These are phyloP conservation scores for Halenospora varia DNA, from an alignment of 495 filamentous ascomycete genomes.

Conservation along the genomic window DNA sequence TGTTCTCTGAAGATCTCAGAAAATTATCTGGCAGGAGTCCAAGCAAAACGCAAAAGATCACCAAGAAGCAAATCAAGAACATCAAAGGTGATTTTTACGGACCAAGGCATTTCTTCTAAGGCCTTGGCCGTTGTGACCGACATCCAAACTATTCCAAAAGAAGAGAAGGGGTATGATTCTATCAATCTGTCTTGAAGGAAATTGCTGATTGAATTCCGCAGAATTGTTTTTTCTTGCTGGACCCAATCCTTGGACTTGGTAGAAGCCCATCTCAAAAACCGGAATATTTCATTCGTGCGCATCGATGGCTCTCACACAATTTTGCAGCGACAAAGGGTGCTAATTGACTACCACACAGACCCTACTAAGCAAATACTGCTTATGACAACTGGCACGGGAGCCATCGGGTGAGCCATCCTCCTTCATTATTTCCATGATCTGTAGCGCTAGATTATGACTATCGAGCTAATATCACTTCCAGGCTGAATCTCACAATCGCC, in stretches of 20 bases:
- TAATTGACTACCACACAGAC: slow-evolving; percentile 31
- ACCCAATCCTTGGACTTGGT: slow-evolving; percentile 41
- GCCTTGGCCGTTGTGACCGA: slow-evolving; percentile 32
- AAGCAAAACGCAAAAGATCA: neutral
- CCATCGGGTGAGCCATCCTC: slow-evolving; percentile 35
- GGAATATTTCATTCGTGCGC: slow-evolving; percentile 29
- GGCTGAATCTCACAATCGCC: slow-evolving; percentile 44
- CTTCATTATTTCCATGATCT: neutral
- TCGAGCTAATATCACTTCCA: slow-evolving; percentile 20
- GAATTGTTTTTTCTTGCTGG: slow-evolving; percentile 53
- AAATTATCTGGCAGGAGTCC: neutral
- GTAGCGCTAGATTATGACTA: no score
- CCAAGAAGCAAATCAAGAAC: neutral
- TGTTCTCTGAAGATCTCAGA: slow-evolving; percentile 6
- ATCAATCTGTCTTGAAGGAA: neutral
- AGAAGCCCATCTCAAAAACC: slow-evolving; percentile 12
- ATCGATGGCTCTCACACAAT: slow-evolving; percentile 36
- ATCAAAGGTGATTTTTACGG: neutral
- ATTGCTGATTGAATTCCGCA: slow-evolving; percentile 18
- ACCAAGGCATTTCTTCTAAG: slow-evolving; percentile 31
- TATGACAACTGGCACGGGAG: slow-evolving; percentile 51
- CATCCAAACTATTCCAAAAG: slow-evolving; percentile 23
- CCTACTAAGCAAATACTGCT: slow-evolving; percentile 32
- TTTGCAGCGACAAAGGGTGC: slow-evolving; percentile 25
- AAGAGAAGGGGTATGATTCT: slow-evolving; percentile 28